Percentiles rank a stretch among this genome's conserved stretches.
These are phyloP conservation scores for Anisogramma anomala DNA, from an alignment of 2,329 filamentous ascomycete genomes.

Conservation along the genomic window DNA sequence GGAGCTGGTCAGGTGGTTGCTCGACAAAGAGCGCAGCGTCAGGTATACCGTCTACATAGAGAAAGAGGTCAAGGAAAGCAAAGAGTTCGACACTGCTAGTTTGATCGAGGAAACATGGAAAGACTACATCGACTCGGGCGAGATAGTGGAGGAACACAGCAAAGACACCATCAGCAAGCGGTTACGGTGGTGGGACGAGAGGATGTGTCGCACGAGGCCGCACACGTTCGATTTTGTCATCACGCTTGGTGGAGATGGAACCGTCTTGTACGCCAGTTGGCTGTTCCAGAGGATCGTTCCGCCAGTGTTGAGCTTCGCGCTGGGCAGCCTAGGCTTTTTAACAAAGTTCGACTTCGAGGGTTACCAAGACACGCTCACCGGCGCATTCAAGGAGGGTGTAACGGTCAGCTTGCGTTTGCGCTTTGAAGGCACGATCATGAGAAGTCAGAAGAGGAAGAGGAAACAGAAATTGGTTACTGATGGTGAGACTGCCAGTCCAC, in stretches of 20 bases:
- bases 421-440: slow-evolving; percentile 91
- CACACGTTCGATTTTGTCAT: slow-evolving; percentile 91
- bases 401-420: slow-evolving; percentile 77
- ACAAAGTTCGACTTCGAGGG: slow-evolving; percentile 90
- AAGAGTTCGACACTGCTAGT: slow-evolving; percentile 60
- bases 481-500: slow-evolving; percentile 3
- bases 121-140: slow-evolving; percentile 25
- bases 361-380: slow-evolving; percentile 56
- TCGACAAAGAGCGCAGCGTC: slow-evolving; percentile 55
- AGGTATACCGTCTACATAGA: slow-evolving; percentile 76
- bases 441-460: slow-evolving; percentile 43
- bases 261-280: slow-evolving; percentile 92
- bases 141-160: slow-evolving; percentile 25
- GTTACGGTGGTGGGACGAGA: slow-evolving; percentile 72
- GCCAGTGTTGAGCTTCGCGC: slow-evolving; percentile 79
- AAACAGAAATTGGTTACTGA: slow-evolving; percentile 9
- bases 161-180: slow-evolving; percentile 35
- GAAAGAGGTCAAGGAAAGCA: slow-evolving; percentile 57
- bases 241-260: slow-evolving; percentile 90
- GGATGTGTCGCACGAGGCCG: slow-evolving; percentile 64
- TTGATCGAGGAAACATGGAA: slow-evolving; percentile 50
- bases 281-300: slow-evolving; percentile 92
- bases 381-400: slow-evolving; percentile 70
- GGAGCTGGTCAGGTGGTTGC: slow-evolving; percentile 68
- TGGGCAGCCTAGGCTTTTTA: slow-evolving; percentile 87